These are phyloP conservation scores for Xylaria sp. DNA, from an alignment of 2,329 filamentous ascomycete genomes.

Conservation along the genomic window DNA sequence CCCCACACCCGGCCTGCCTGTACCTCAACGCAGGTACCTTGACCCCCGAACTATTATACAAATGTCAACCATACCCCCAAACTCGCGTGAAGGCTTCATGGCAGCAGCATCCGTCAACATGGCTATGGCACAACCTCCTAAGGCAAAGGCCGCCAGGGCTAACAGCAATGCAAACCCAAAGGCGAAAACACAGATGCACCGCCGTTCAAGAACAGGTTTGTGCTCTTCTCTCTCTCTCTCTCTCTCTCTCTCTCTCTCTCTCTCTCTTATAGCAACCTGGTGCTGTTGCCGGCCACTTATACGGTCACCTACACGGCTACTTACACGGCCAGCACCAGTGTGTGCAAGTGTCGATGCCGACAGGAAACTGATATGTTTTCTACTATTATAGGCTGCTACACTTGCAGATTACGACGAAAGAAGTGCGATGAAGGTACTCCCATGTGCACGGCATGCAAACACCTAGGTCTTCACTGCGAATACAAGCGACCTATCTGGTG, in stretches of 20 bases:
- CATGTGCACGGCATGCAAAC: slow-evolving; percentile 73
- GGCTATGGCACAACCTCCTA: slow-evolving; percentile 69
- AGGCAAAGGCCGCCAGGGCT: slow-evolving; percentile 68
- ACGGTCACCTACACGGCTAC: slow-evolving; percentile 22
- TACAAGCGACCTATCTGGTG: slow-evolving; percentile 98
- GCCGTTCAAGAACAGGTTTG: slow-evolving; percentile 93
- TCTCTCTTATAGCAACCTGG: slow-evolving; percentile 31
- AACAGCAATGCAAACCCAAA: slow-evolving; percentile 66
- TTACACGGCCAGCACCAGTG: slow-evolving; percentile 37
- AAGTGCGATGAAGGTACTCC: slow-evolving; percentile 75
- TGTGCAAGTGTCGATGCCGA: slow-evolving; percentile 41
- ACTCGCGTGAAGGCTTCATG: slow-evolving; percentile 63
- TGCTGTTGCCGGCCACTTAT: slow-evolving; percentile 29
- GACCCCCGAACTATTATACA: slow-evolving; percentile 35
- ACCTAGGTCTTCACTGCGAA: slow-evolving; percentile 87
- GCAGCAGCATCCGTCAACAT: slow-evolving; percentile 67
- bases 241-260: slow-evolving; percentile 47
- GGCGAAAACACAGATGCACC: slow-evolving; percentile 86
- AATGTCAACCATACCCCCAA: slow-evolving; percentile 65
- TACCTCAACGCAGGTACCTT: slow-evolving; percentile 58
- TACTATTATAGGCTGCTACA: slow-evolving; percentile 68
- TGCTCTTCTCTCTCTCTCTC: slow-evolving; percentile 51
- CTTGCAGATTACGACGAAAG: slow-evolving; percentile 73
- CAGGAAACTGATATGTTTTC: slow-evolving; percentile 49
- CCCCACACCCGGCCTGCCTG: slow-evolving; percentile 48